Base-by-base conservation (phyloP, 805 yeast genomes). In the Wickerhamomyces xylosicus region DNA sequence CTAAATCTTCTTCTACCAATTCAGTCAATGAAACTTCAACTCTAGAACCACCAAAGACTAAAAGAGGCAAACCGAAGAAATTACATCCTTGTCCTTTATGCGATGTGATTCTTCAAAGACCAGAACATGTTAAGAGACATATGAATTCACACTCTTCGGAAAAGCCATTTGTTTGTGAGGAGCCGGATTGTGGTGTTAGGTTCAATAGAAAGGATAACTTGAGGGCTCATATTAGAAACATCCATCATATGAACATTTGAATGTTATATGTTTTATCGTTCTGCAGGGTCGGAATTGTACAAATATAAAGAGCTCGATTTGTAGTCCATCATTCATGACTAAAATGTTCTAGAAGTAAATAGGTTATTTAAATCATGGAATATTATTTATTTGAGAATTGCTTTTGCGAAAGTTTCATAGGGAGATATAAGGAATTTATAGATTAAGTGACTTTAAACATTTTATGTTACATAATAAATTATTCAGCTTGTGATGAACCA, bases 161-260 rank as follows among this genome's bases (percentile, higher is more conserved):
- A 46, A 69, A 94, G 42, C 95, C 95, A 0, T 87, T 72, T 52
- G 58, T 57, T 29, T 84, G 96, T 57, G 60, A 64, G 5, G 64
- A 63, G 14, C 74, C 53, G 56, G 85, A 44, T 77, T 85, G 95
- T 60, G 68, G 64, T 2, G 78, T 79, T 44, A 56, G 75, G 28
- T 85, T 85, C 54, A 69, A 77, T 29, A 67, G 95, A 46, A 79
- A 79, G 41, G 89, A 87, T 47, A 94, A 87, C 61, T 65, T 87
- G 38, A 70, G 78, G 38, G 85, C 92, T 14, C 97, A 87, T 56
- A 58, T 77, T 50, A 72, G 78, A 53, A 77, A 77, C 53, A 76
- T 77, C 35, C 85, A 77, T 52, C 59, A 57, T 15, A 31, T 15
- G 19, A 31, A 31, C 15, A 8, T 17, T 15, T 31, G 33, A 31